Evolutionary conservation across 2,329 filamentous ascomycete genomes (phyloP).

Genomic region (Alternaria sp.): DNA sequence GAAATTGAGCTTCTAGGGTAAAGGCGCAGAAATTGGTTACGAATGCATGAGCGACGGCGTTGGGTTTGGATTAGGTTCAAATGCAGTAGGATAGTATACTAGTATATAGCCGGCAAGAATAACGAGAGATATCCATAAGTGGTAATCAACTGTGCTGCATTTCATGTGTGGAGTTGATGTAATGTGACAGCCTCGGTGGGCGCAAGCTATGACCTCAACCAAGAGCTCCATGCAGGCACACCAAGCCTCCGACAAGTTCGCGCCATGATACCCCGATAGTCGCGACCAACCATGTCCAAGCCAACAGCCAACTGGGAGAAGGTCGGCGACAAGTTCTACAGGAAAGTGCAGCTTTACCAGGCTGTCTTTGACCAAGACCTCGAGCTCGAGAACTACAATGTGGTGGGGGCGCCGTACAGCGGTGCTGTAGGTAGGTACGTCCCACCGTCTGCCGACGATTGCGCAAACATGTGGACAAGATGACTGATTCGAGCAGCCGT

Average conservation of each 20-base stretch:
- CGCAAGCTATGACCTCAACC: slow-evolving; percentile 23
- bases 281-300: slow-evolving; percentile 54
- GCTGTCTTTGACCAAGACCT: slow-evolving; percentile 91
- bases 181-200: slow-evolving; percentile 6
- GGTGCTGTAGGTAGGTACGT: slow-evolving; percentile 81
- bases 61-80: slow-evolving; percentile 13
- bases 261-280: slow-evolving; percentile 31
- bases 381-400: slow-evolving; percentile 93
- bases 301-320: slow-evolving; percentile 93
- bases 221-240: slow-evolving; percentile 17
- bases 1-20: neutral
- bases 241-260: slow-evolving; percentile 16
- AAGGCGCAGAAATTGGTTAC: slow-evolving; percentile 23
- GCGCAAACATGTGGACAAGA: slow-evolving; percentile 1
- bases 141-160: neutral
- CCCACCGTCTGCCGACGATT: slow-evolving; percentile 12
- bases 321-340: slow-evolving; percentile 93
- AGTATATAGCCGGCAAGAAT: slow-evolving; percentile 17
- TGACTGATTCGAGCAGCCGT: slow-evolving; percentile 69
- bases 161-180: neutral
- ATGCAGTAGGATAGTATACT: slow-evolving; percentile 4
- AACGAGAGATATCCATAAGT: slow-evolving; percentile 1
- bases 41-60: slow-evolving; percentile 48
- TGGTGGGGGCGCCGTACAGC: slow-evolving; percentile 90
- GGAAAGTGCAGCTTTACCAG: slow-evolving; percentile 92